Evolutionary conservation across 179 eudicot species (phyloP).

Genomic region (Beta macrorhiza): DNA sequence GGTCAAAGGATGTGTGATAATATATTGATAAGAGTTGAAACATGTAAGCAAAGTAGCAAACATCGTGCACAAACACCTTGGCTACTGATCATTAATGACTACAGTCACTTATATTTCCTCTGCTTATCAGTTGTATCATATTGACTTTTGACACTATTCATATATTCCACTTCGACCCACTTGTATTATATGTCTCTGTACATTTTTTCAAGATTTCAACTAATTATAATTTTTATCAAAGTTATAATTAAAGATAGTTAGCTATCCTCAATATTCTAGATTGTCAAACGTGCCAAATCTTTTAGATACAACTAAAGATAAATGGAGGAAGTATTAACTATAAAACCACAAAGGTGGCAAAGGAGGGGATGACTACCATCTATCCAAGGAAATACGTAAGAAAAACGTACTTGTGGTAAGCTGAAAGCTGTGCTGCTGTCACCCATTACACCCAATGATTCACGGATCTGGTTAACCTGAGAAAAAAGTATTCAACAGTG

Average conservation of each 20-base stretch:
- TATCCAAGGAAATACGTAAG: background rate
- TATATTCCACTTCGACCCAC: no score
- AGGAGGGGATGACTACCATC: background rate
- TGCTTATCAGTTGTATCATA: no score
- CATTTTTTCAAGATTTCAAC: no score
- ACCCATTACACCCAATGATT: conserved; percentile 92
- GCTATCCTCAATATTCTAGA: no score
- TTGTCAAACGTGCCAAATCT: no score
- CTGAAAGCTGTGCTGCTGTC: conserved; percentile 96
- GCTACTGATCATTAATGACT: background rate
- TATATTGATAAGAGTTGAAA: background rate
- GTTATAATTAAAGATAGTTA: no score
- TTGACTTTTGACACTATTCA: no score
- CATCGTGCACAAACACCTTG: background rate
- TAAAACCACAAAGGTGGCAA: background rate
- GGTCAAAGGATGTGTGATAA: background rate
- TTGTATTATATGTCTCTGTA: no score
- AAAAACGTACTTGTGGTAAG: conserved; percentile 77
- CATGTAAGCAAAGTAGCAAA: background rate
- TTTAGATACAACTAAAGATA: no score
- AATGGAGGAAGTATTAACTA: no score
- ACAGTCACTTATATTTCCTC: background rate
- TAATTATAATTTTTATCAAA: no score
- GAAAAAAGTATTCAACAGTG: conserved; percentile 1
- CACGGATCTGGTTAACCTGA: conserved; percentile 94